phyloP scores from a whole-genome alignment of 176 grass and related monocot genomes.

The Zoysia pacifica region DNA sequence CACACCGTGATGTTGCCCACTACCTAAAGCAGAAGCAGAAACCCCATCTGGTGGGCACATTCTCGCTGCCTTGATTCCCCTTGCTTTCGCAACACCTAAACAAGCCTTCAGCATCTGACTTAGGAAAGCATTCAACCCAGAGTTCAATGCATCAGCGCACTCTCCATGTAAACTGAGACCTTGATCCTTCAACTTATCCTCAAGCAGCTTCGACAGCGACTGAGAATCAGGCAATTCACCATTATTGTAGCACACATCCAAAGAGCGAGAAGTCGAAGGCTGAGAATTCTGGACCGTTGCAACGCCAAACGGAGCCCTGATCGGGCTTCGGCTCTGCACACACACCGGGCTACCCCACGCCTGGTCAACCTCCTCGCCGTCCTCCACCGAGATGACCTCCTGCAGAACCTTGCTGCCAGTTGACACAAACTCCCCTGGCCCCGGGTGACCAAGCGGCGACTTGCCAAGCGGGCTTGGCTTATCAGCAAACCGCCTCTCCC shows the following conservation, averaged over 20 bases:
- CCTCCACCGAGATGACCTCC: conserved; percentile 72
- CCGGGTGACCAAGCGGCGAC: conserved; percentile 51
- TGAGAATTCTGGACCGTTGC: conserved; percentile 39
- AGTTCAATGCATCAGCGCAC: conserved; percentile 67
- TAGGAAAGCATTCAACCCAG: conserved; percentile 64
- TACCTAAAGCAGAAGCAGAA: conserved; percentile 37
- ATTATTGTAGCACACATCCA: conserved; percentile 44
- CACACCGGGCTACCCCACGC: conserved; percentile 53
- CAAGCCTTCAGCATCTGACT: conserved; percentile 55
- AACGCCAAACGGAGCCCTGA: conserved; percentile 61
- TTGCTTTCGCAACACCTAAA: conserved; percentile 60
- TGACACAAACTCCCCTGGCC: conserved; percentile 45
- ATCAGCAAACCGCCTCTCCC: conserved; percentile 48
- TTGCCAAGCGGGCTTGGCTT: conserved; percentile 61
- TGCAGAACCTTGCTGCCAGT: conserved; percentile 46
- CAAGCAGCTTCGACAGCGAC: conserved; percentile 48
- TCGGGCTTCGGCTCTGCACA: conserved; percentile 71
- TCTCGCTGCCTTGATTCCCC: conserved; percentile 6
- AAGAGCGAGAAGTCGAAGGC: conserved; percentile 34
- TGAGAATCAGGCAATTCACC: conserved; percentile 67
- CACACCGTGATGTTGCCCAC: conserved; percentile 3
- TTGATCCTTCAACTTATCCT: conserved; percentile 53
- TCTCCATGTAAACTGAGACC: conserved; percentile 46
- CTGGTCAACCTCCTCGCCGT: conserved; percentile 79
- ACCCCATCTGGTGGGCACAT: conserved; percentile 4